A percentile compares a stretch with the other conserved stretches of the same genome.
These are phyloP conservation scores for Ramalina peruviana DNA, from an alignment of 495 filamentous ascomycete species.

Conservation along the genomic window DNA sequence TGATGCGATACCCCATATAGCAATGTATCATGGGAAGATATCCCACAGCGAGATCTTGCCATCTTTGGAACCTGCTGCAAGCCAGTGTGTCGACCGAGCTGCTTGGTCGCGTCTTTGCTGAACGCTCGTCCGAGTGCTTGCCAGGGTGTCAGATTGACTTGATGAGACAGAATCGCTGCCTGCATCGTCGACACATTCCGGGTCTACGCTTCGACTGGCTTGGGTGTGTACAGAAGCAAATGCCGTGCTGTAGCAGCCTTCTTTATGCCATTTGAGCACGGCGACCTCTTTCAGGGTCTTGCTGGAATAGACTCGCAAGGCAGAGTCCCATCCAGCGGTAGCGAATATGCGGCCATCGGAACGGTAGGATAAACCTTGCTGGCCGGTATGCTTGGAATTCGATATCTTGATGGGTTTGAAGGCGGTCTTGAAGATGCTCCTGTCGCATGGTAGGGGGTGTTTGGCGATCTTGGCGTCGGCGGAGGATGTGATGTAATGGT, in stretches of 20 bases:
- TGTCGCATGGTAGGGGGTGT: conserved; percentile 39
- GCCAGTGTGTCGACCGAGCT: conserved; percentile 66
- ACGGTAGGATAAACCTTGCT: conserved; percentile 67
- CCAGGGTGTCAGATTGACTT: background rate
- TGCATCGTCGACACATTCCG: background rate
- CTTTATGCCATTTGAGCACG: conserved; percentile 89
- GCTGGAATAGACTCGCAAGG: conserved; percentile 63
- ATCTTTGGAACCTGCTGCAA: conserved; percentile 85
- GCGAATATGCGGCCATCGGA: conserved; percentile 73
- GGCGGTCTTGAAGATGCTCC: conserved; percentile 17
- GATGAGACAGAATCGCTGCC: background rate
- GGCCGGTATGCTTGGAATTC: conserved; percentile 78
- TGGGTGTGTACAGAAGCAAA: conserved; percentile 43
- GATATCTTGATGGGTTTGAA: conserved; percentile 39
- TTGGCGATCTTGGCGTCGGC: conserved; percentile 60
- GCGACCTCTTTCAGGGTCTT: conserved; percentile 80
- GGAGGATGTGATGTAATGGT: conserved; percentile 66
- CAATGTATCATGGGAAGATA: conserved; percentile 50
- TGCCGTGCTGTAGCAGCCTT: conserved; percentile 73
- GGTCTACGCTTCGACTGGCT: background rate
- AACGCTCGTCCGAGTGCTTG: conserved; percentile 21
- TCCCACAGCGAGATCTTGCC: conserved; percentile 95
- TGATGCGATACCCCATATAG: conserved; percentile 12
- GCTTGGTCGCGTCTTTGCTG: conserved; percentile 49
- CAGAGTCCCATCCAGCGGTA: conserved; percentile 86